phyloP scores from a whole-genome alignment of 2,329 filamentous ascomycete species.

The Hymenotorrendiella dingleyae region DNA sequence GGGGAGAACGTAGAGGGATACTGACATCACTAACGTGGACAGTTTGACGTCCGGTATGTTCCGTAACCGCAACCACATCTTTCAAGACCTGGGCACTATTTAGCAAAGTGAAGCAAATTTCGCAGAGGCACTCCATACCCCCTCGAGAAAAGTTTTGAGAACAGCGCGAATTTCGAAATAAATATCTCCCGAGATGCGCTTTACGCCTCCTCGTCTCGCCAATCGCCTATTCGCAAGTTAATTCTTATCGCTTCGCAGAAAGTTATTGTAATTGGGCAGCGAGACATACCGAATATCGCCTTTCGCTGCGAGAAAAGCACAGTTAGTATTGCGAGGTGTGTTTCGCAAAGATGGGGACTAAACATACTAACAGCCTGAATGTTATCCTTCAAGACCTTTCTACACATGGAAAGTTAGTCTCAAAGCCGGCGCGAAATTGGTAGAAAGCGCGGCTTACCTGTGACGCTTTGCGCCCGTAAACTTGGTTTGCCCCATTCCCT shows the following conservation, averaged over 20 bases:
- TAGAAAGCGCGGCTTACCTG: constrained; percentile 5
- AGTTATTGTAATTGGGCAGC: background rate
- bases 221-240: constrained; percentile 44
- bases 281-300: constrained; percentile 44
- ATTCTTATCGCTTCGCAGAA: background rate
- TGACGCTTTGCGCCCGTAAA: constrained; percentile 9
- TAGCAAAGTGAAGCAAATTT: background rate
- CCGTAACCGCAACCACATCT: constrained; percentile 44
- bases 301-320: constrained; percentile 38
- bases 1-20: constrained; percentile 7
- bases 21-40: constrained; percentile 57
- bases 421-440: background rate
- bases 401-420: constrained; percentile 18
- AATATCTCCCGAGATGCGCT: constrained; percentile 59
- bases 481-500: background rate
- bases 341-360: background rate
- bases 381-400: constrained; percentile 44
- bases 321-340: too few relatives aligned
- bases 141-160: constrained; percentile 43
- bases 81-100: constrained; percentile 42
- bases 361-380: constrained; percentile 46
- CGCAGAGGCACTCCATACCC: constrained; percentile 32
- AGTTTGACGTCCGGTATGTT: constrained; percentile 54
- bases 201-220: constrained; percentile 70
- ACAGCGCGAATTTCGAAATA: constrained; percentile 55